These are phyloP conservation scores for Hygrocybe punicea DNA, from an alignment of 768 basidiomycete genomes.

Conservation along the genomic window DNA sequence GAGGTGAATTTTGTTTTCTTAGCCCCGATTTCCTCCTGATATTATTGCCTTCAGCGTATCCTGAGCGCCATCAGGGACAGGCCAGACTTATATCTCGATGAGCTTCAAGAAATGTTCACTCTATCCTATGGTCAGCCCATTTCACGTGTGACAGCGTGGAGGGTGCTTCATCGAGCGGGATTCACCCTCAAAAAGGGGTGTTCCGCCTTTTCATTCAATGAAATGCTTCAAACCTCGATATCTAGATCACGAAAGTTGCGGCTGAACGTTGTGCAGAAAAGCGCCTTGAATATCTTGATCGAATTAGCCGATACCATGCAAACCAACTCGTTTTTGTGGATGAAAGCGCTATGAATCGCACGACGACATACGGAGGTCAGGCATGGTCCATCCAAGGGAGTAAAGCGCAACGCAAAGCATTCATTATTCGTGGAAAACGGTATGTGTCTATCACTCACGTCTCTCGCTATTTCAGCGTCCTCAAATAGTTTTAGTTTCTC, in stretches of 20 bases:
- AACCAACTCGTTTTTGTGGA: conserved; percentile 35
- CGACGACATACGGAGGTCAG: conserved; percentile 15
- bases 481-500: not conserved
- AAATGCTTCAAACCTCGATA: not conserved
- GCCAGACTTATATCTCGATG: not conserved
- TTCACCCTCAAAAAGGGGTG: conserved; percentile 19
- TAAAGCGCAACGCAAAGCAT: not conserved
- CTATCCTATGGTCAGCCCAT: conserved; percentile 4
- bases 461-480: not conserved
- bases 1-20: conserved; percentile 1
- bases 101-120: not conserved
- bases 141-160: conserved; percentile 14
- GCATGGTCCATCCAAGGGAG: conserved; percentile 2
- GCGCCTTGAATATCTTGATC: not conserved
- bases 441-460: not conserved
- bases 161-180: conserved; percentile 11
- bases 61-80: not conserved
- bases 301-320: conserved; percentile 13
- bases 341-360: conserved; percentile 31
- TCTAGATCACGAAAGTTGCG: conserved; percentile 2
- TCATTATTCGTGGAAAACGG: not conserved
- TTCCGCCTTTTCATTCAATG: not conserved
- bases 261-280: conserved; percentile 4
- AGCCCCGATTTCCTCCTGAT: not conserved
- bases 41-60: not conserved